Conservation (phyloP, 208 protist genomes). For the Strigomonas culicis region DNA sequence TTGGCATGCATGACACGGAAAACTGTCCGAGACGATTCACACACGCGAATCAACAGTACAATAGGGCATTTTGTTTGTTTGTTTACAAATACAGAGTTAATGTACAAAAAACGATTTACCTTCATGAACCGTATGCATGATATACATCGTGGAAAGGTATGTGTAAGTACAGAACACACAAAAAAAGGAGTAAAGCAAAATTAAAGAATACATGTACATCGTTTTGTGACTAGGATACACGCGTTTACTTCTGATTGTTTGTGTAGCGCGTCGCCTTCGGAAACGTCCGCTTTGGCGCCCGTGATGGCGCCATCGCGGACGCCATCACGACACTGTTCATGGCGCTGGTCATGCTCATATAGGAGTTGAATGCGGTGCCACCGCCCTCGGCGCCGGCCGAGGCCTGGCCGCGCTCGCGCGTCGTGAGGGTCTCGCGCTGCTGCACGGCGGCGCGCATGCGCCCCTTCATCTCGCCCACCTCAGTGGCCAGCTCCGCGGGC, state of each 20-base stretch:
- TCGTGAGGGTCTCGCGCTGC: constrained; percentile 30
- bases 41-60: too few relatives aligned
- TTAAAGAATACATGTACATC: neutral
- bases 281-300: neutral
- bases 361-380: neutral
- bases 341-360: too few relatives aligned
- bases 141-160: neutral
- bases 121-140: too few relatives aligned
- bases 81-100: too few relatives aligned
- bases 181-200: constrained; percentile 13
- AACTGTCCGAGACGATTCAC: too few relatives aligned
- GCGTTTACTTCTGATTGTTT: neutral
- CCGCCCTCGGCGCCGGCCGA: neutral
- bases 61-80: too few relatives aligned
- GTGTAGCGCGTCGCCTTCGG: neutral
- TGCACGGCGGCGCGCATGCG: constrained; percentile 36
- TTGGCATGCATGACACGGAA: too few relatives aligned
- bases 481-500: neutral
- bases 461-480: constrained; percentile 23
- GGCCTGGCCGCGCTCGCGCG: neutral
- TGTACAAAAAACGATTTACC: too few relatives aligned
- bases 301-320: neutral
- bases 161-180: constrained; percentile 4
- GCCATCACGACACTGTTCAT: too few relatives aligned
- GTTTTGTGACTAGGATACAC: too few relatives aligned